Conservation (phyloP, 2,329 filamentous ascomycete genomes). For the Hymenoscyphus repandus region DNA sequence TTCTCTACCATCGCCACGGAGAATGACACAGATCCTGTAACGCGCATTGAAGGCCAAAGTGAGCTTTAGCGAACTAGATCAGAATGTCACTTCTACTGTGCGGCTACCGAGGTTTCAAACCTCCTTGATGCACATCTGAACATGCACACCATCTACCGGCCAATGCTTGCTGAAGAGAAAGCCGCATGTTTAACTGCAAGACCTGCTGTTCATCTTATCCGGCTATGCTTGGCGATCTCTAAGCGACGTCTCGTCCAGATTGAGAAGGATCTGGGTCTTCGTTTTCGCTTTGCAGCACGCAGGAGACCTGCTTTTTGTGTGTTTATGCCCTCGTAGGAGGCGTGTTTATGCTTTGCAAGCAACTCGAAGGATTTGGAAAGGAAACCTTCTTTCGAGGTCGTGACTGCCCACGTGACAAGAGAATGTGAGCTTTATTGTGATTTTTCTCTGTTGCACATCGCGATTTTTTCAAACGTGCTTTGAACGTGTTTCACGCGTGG, state of each 20-base stretch:
- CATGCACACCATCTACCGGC: no score
- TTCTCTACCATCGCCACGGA: no score
- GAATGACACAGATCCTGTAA: no score
- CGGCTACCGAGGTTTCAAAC: no score
- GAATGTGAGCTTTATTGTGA: not conserved
- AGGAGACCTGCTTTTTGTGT: not conserved
- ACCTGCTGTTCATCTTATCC: not conserved
- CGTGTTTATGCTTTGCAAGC: not conserved
- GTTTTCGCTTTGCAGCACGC: not conserved
- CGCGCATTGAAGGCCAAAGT: no score
- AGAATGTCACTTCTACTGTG: no score
- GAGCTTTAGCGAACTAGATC: no score
- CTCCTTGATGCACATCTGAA: no score
- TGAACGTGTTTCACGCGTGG: conserved; percentile 9
- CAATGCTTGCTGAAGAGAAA: no score
- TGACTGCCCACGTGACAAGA: not conserved
- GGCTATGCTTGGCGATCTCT: not conserved
- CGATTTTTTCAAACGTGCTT: conserved; percentile 7
- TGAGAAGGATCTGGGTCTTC: not conserved
- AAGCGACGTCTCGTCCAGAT: not conserved
- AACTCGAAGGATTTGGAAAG: not conserved
- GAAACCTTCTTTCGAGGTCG: not conserved
- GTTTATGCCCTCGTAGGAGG: not conserved
- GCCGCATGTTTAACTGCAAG: not conserved
- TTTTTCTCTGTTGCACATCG: conserved; percentile 8